Evolutionary conservation across 2,329 filamentous ascomycete genomes (phyloP).

Genomic region (Pseudogymnoascus sp.): DNA sequence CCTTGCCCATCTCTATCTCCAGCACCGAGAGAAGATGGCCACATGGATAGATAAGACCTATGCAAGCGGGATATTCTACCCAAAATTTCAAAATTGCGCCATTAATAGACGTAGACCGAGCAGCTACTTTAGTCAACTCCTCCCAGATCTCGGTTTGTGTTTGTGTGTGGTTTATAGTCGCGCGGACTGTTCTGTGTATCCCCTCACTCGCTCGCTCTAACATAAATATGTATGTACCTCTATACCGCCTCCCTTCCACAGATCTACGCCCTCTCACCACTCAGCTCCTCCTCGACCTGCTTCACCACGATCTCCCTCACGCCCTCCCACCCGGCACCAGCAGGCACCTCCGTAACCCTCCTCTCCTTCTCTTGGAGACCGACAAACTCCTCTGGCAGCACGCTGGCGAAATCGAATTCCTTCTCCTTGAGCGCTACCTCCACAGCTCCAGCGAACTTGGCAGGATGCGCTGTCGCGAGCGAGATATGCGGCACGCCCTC

Average conservation of each 20-base stretch:
- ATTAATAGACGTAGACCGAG: slow-evolving; percentile 4
- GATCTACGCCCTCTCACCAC: not conserved
- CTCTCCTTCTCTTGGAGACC: slow-evolving; percentile 70
- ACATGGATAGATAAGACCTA: not conserved
- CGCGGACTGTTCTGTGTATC: not conserved
- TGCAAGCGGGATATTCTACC: not conserved
- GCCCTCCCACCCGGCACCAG: slow-evolving; percentile 57
- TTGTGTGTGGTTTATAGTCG: slow-evolving; percentile 1
- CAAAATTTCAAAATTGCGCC: slow-evolving; percentile 6
- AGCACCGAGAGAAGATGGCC: not conserved
- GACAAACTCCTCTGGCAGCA: slow-evolving; percentile 73
- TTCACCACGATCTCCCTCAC: slow-evolving; percentile 68
- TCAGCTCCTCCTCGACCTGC: slow-evolving; percentile 60
- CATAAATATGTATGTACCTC: not conserved
- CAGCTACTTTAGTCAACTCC: not conserved
- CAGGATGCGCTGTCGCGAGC: slow-evolving; percentile 88
- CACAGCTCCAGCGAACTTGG: slow-evolving; percentile 85
- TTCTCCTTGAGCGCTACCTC: slow-evolving; percentile 63
- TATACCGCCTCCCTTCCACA: not conserved
- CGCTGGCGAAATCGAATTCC: slow-evolving; percentile 68
- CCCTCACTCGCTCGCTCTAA: not conserved
- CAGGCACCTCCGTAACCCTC: slow-evolving; percentile 61
- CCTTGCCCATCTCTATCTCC: not conserved
- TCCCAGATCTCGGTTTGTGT: not conserved
- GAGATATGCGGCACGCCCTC: slow-evolving; percentile 59